These are phyloP conservation scores for Tardiomyces digboiensis DNA, from an alignment of 1,139 yeast genomes.

Conservation along the genomic window DNA sequence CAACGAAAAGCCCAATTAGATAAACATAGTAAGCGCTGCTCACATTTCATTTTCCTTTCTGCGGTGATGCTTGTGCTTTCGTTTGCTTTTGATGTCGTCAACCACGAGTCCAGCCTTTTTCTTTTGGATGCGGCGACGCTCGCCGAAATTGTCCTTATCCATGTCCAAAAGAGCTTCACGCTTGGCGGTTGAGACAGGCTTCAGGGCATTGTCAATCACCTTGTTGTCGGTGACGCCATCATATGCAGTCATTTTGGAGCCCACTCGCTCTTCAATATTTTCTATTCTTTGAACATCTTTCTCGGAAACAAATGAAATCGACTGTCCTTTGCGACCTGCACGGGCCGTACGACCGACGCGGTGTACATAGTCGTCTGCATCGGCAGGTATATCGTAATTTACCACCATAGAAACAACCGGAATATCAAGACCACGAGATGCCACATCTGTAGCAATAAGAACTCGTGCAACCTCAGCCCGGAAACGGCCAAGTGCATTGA, in stretches of 20 bases:
- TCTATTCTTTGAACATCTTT: slow-evolving; percentile 74
- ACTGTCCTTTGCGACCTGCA: slow-evolving; percentile 78
- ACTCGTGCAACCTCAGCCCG: slow-evolving; percentile 93
- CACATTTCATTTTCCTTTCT: slow-evolving; percentile 2
- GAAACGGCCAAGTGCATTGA: slow-evolving; percentile 84
- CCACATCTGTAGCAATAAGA: slow-evolving; percentile 91
- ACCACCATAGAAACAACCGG: slow-evolving; percentile 85
- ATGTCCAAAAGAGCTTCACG: slow-evolving; percentile 87
- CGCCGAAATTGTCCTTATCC: slow-evolving; percentile 88
- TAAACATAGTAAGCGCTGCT: neutral
- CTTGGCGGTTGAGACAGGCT: slow-evolving; percentile 68
- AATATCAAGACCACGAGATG: slow-evolving; percentile 94
- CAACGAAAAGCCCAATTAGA: neutral
- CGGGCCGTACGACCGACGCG: slow-evolving; percentile 99
- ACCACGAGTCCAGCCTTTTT: slow-evolving; percentile 25
- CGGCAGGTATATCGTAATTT: slow-evolving; percentile 90
- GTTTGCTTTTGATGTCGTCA: neutral
- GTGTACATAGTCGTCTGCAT: slow-evolving; percentile 94
- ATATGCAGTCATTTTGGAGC: slow-evolving; percentile 65
- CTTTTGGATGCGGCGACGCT: slow-evolving; percentile 48
- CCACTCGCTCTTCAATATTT: slow-evolving; percentile 80
- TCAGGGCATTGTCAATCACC: slow-evolving; percentile 57
- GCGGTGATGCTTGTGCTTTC: slow-evolving; percentile 1
- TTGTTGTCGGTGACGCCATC: slow-evolving; percentile 63
- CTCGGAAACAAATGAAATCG: slow-evolving; percentile 70